Evolutionary conservation across 2,329 filamentous ascomycete species (phyloP), one percentile per base, ranked within the genome.

Genomic region (Dactylella cylindrospora): DNA sequence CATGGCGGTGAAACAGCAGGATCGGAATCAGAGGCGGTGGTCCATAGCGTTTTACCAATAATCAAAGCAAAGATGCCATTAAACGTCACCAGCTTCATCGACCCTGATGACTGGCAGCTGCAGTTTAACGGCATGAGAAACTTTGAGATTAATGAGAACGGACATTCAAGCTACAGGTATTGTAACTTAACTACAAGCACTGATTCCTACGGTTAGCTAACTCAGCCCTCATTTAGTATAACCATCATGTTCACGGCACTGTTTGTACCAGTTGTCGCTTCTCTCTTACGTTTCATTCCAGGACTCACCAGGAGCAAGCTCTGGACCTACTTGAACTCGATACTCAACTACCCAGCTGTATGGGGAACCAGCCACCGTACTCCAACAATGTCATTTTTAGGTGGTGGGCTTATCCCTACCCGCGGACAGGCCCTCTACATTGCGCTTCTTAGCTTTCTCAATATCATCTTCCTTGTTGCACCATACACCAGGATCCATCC

Each of bases 41-140:
- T 62, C 7, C 55, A 62, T 20, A 68, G 62, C 28, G 29, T 59
- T 0, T 39, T 72, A 12, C 69, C 71, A 3, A 57, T 65, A 8
- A 66, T 70, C 9, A 68, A 62, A 29, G 50, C 65, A 5, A 57
- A 65, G 1, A 52, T 66, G 5, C 68, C 70, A 0, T 65, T 74
- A 13, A 71, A 74, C 25, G 65, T 64, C 3, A 73, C 72, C 3
- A 73, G 71, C 55, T 68, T 72, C 26, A 61, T 74, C 7, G 32
- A 38, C 0, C 54, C 66, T 2, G 47, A 64, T 8, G 68, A 70
- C 35, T 74, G 71, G 71, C 68, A 70, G 50, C 49, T 67, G 9
- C 68, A 79, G 66, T 80, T 80, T 71, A 80, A 76, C 64, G 77
- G 77, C 45, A 76, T 78, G 71, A 67, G 75, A 7, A 76, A 79